Evolutionary conservation across 1,284 basidiomycete genomes (phyloP), one percentile per base, ranked within the genome.

Genomic region (Entoloma clypeatum): DNA sequence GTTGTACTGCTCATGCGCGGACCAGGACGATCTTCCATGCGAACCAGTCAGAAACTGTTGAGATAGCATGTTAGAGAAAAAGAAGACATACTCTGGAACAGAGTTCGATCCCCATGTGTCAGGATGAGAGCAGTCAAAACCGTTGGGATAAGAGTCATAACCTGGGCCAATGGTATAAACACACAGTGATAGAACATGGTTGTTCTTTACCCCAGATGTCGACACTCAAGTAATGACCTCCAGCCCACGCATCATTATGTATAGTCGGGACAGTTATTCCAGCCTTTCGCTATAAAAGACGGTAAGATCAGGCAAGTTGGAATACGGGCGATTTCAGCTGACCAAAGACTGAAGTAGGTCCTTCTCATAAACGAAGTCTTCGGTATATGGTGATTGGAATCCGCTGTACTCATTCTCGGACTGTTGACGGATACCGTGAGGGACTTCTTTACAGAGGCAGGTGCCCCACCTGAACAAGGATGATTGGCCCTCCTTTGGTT

Each of bases 51-150:
- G 22, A 25, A 35, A n/a, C 14, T 33, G 5, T 39, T 7, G 30
- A 14, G 36, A 27, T 14, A 19, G 5, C 23, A 7, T 11, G n/a
- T 2, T 19, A 39, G 26, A 19, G n/a, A 28, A n/a, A 25, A 27
- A 10, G 10, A 41, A 37, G 23, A 16, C 57, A 22, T 50, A 68
- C 64, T 68, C 67, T 27, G 70, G 67, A 21, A 74, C 72, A 14
- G 64, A 65, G 37, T 64, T 54, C 3, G 65, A 35, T 4, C 60
- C 49, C 78, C 78, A 79, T 5, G 52, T 59, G 23, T 67, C 53
- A 2, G 77, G 75, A 45, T 71, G 52, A 2, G 69, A 65, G 51
- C 77, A 79, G 52, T 80, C 74, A 51, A 80, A 79, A 0, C 72
- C 73, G 43, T 74, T 73, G 4, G 72, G 71, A 46, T 75, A 75